These are phyloP conservation scores for Didymellaceae sp. DNA, from an alignment of 2,329 filamentous ascomycete species.

Conservation along the genomic window DNA sequence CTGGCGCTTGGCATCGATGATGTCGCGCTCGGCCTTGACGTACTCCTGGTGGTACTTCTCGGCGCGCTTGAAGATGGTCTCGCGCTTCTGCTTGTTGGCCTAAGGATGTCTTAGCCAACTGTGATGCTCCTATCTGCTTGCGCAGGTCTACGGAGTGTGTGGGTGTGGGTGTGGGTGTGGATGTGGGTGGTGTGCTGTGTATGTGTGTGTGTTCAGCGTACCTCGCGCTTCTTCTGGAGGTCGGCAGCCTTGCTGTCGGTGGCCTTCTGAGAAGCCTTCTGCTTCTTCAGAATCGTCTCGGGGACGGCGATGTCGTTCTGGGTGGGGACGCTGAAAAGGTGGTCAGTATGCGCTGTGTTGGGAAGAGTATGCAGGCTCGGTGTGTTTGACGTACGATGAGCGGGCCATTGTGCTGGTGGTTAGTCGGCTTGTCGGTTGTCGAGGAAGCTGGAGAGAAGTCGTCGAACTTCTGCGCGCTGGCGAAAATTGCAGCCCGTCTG, in stretches of 20 bases:
- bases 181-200: too few species aligned
- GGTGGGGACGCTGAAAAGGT: slow-evolving; percentile 74
- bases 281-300: slow-evolving; percentile 99
- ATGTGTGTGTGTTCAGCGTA: slow-evolving; percentile 69
- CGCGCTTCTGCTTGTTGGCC: slow-evolving; percentile 99
- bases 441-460: slow-evolving; percentile 33
- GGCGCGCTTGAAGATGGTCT: slow-evolving; percentile 99
- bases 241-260: slow-evolving; percentile 84
- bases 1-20: slow-evolving; percentile 88
- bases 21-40: slow-evolving; percentile 94
- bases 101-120: slow-evolving; percentile 58
- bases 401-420: slow-evolving; percentile 48
- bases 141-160: slow-evolving; percentile 46
- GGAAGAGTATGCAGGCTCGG: not conserved
- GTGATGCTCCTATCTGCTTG: slow-evolving; percentile 47
- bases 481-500: slow-evolving; percentile 14
- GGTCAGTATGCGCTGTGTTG: not conserved
- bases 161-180: too few species aligned
- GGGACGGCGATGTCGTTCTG: slow-evolving; percentile 96
- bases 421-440: slow-evolving; percentile 42
- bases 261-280: slow-evolving; percentile 99
- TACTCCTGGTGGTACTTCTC: slow-evolving; percentile 99
- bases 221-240: slow-evolving; percentile 90
- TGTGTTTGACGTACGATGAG: slow-evolving; percentile 39
- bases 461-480: slow-evolving; percentile 9